Base-by-base conservation (phyloP, 192 early-diverging fungal genomes). In the Backusella macrospora region DNA sequence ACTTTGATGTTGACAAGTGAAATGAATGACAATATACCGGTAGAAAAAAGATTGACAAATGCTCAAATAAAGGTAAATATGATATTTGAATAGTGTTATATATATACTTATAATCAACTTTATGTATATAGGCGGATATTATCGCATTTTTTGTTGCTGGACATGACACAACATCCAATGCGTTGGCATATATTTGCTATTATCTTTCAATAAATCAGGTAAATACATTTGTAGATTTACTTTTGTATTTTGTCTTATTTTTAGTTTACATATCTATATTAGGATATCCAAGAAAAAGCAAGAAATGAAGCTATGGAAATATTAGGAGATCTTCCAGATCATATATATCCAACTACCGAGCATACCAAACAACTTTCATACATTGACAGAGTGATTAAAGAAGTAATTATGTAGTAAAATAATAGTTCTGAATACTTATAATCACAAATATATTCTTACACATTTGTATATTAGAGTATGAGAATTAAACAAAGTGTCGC, bases 1-100 rank as follows among this genome's bases (percentile, higher is more conserved):
- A 83, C 87, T 12, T 76, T 88, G 67, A 81, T 88, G 84, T 70
- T 88, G 26, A 82, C 86, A 73, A 82, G 84, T 18, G 72, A 63
- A 14, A 26, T 23, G 8, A 45, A 63, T 3, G 78, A 83, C 70
- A 74, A 83, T 47, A 62, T 83, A 34, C 73, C 80, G 29, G 81
- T 72, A 64, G 78, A 84, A 52, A 52, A 39, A 3, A 52, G 42
- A 37, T 21, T 76, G 65, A 47, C 52, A 16, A 70, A 80, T 34
- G 16, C 49, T 16, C 70, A 80, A 37, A 66, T 80, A 43, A 63
- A 65, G 9, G 76, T 73, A 68, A 68, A 23, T 21, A 23, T 52
- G 6, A 78, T 29, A 77, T 84, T 12, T 84, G 83, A 70, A 86
- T 82, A 76, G 78, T 85, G 18, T 81, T 85, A 14, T 83, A 83